Conservation (phyloP, 2,329 filamentous ascomycete species). For the Cladophialophora yegresii region DNA sequence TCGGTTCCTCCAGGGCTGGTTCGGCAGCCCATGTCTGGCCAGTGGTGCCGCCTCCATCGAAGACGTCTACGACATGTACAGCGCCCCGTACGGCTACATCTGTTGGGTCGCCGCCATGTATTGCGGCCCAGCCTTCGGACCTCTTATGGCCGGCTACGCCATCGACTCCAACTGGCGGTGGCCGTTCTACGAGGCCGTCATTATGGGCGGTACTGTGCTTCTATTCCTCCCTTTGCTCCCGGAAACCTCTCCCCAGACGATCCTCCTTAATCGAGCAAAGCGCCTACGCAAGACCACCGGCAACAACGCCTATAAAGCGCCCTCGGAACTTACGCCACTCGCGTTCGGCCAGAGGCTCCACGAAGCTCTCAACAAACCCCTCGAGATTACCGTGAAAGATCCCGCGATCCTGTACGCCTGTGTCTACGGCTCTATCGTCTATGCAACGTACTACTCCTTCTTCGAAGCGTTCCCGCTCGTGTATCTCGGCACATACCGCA, state of each 20-base stretch:
- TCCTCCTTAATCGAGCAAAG: conserved; percentile 61
- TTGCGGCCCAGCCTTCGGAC: conserved; percentile 37
- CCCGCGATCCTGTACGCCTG: conserved; percentile 65
- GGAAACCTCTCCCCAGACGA: conserved; percentile 62
- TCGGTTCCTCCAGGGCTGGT: conserved; percentile 66
- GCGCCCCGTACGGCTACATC: conserved; percentile 60
- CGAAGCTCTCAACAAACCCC: conserved; percentile 24
- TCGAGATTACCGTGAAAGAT: conserved; percentile 53
- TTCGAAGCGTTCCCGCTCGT: conserved; percentile 70
- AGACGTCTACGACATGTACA: conserved; percentile 55
- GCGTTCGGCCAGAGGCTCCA: conserved; percentile 54
- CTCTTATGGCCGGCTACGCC: conserved; percentile 62
- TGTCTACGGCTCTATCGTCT: conserved; percentile 63
- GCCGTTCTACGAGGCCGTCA: conserved; percentile 62
- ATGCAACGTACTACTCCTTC: conserved; percentile 52
- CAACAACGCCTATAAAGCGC: conserved; percentile 45
- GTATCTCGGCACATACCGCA: conserved; percentile 61
- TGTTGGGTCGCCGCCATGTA: conserved; percentile 56
- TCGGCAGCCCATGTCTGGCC: conserved; percentile 65
- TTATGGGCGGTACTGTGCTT: conserved; percentile 59
- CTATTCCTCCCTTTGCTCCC: conserved; percentile 64
- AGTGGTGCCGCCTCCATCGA: conserved; percentile 54
- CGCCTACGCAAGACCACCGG: conserved; percentile 63
- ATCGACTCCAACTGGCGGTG: conserved; percentile 62
- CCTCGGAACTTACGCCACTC: conserved; percentile 59